Evolutionary conservation across 305 asterid species (phyloP), one percentile per base, ranked within the genome.

Genomic region (Plantago coronopus): DNA sequence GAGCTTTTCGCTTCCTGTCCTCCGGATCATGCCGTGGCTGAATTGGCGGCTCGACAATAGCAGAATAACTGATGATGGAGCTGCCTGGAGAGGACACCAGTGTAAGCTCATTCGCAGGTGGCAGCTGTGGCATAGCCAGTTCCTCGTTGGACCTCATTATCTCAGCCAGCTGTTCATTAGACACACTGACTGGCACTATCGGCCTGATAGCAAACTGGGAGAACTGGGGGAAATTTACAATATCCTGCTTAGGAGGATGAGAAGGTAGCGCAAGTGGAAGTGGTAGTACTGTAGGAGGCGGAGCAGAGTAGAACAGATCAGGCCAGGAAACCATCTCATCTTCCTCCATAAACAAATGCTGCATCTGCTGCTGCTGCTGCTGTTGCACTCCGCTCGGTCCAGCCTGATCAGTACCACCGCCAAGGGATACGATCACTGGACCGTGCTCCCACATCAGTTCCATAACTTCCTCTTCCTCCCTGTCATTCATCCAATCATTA

Each of bases 401-500:
- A 34, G 40, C 40, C 40, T 65, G 65, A 67, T 73, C 50, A 67
- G 81, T 25, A 54, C 57, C 27, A 54, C 18, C 31, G 54, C 40
- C 40, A 34, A 34, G 2, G 1, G 40, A 34, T 34, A 34, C 40
- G 40, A 34, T 9, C 7, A 34, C 40, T 6, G 40, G 83, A 1
- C 85, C 85, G 18, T 77, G 69, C 54, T 81, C 76, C 88, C 88
- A 82, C 45, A 75, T 50, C 42, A 82, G 67, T 66, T 79, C 81
- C 83, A 79, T 74, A 59, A 79, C 51, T 23, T 72, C 85, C 45
- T 70, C 79, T 6, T 77, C 83, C 16, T 55, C 72, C 72, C 87
- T 78, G 21, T 46, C 34, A 43, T 45, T 59, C 29, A 1, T 44
- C 57, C 54, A 13, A 40, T 1, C 0, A 16, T 4, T 15, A 54